These are phyloP conservation scores for Pythium periplocum DNA, from an alignment of 352 stramenopile species.

Conservation along the genomic window DNA sequence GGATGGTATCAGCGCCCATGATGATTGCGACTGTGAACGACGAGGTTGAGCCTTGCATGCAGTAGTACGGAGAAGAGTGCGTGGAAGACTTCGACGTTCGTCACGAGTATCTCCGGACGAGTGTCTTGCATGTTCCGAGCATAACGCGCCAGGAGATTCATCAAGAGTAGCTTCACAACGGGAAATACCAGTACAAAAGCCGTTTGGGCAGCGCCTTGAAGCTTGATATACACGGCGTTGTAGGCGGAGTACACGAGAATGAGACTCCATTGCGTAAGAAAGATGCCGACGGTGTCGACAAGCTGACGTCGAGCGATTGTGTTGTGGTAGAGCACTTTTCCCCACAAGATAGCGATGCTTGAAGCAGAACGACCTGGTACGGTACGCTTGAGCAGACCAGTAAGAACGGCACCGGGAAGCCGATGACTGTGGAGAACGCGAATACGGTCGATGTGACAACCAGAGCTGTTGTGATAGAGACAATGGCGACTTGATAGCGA, in stretches of 20 bases:
- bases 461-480: conserved; percentile 17
- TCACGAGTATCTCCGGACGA: conserved; percentile 20
- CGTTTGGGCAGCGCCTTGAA: conserved; percentile 10
- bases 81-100: conserved; percentile 27
- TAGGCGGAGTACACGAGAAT: conserved; percentile 41
- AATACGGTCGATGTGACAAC: conserved; percentile 16
- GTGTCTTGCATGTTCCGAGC: conserved; percentile 15
- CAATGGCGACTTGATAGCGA: conserved; percentile 7
- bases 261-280: conserved; percentile 27
- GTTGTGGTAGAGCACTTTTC: conserved; percentile 15
- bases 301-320: conserved; percentile 15
- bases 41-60: conserved; percentile 19
- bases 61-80: conserved; percentile 20
- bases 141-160: conserved; percentile 25
- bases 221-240: conserved; percentile 27
- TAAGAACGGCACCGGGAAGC: conserved; percentile 39
- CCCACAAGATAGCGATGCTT: conserved; percentile 23
- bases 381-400: conserved; percentile 19
- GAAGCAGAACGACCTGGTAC: conserved; percentile 19
- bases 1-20: conserved; percentile 3
- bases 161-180: conserved; percentile 30
- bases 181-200: conserved; percentile 28
- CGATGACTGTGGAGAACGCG: conserved; percentile 20
- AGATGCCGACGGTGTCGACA: conserved; percentile 24
- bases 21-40: conserved; percentile 9